phyloP scores from a whole-genome alignment of 2,329 filamentous ascomycete species.

The Cyphellophora europaea region DNA sequence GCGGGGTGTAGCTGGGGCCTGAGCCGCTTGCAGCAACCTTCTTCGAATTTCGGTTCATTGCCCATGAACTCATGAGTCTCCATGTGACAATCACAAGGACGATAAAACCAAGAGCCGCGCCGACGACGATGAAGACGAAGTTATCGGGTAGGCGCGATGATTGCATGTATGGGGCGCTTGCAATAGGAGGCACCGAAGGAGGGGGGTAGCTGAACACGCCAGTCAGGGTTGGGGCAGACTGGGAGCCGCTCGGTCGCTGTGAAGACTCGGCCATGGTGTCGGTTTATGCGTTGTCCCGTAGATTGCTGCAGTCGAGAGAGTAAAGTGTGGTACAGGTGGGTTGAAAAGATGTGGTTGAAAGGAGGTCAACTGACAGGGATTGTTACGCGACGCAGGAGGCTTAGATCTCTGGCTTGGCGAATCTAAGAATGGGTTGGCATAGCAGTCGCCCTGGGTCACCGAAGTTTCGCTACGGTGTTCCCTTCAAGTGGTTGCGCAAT shows the following conservation, averaged over 20 bases:
- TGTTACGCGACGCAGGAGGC: too few relatives aligned
- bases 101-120: slow-evolving; percentile 75
- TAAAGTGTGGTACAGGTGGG: too few relatives aligned
- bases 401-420: too few relatives aligned
- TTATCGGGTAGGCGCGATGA: slow-evolving; percentile 77
- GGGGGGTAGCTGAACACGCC: slow-evolving; percentile 57
- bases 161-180: slow-evolving; percentile 84
- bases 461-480: too few relatives aligned
- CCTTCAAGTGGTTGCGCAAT: too few relatives aligned
- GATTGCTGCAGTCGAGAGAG: too few relatives aligned
- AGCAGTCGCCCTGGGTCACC: too few relatives aligned
- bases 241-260: slow-evolving; percentile 20
- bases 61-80: slow-evolving; percentile 80
- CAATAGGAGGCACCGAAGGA: slow-evolving; percentile 70
- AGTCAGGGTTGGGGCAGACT: slow-evolving; percentile 40
- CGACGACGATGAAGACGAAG: slow-evolving; percentile 92
- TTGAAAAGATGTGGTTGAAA: too few relatives aligned
- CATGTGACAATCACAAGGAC: slow-evolving; percentile 75
- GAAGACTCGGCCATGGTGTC: slow-evolving; percentile 9
- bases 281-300: too few relatives aligned
- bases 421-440: too few relatives aligned
- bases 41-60: slow-evolving; percentile 83
- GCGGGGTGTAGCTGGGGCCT: slow-evolving; percentile 59
- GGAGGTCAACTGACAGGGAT: too few relatives aligned
- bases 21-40: slow-evolving; percentile 55